Evolutionary conservation across 345 rosid species (phyloP).

Genomic region (Salix viminalis): DNA sequence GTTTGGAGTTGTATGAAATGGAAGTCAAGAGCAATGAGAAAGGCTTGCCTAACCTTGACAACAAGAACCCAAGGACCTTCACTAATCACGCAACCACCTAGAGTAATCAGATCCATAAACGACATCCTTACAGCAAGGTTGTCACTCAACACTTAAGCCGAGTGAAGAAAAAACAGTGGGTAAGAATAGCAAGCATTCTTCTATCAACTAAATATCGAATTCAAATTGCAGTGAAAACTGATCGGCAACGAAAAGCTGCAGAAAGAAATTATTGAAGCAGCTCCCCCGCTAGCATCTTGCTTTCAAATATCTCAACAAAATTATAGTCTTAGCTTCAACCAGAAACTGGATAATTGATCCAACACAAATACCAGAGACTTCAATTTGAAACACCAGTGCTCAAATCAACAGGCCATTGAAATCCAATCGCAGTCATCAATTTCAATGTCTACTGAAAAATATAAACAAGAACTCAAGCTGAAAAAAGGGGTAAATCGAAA

Average conservation of each 20-base stretch:
- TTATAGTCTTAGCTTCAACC: neutral
- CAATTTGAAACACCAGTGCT: neutral
- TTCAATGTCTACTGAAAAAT: slow-evolving; percentile 13
- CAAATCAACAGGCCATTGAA: neutral
- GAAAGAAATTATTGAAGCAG: too few species aligned
- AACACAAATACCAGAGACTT: neutral
- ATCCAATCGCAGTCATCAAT: neutral
- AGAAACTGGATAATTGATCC: neutral
- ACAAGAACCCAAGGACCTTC: too few species aligned
- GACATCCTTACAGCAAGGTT: neutral
- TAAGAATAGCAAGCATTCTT: too few species aligned
- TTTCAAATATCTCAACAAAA: neutral
- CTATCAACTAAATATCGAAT: too few species aligned
- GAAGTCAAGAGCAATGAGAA: too few species aligned
- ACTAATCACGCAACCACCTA: too few species aligned
- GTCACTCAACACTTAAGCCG: neutral
- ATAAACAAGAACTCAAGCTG: neutral
- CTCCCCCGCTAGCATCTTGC: neutral
- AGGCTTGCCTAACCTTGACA: too few species aligned
- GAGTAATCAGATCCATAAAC: neutral
- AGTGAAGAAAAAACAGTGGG: too few species aligned
- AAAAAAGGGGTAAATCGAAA: neutral
- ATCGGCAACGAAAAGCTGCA: too few species aligned
- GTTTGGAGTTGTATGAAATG: too few species aligned
- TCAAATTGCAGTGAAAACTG: too few species aligned